phyloP scores from a whole-genome alignment of 2,329 filamentous ascomycete species.

The Beauveria medogensis region DNA sequence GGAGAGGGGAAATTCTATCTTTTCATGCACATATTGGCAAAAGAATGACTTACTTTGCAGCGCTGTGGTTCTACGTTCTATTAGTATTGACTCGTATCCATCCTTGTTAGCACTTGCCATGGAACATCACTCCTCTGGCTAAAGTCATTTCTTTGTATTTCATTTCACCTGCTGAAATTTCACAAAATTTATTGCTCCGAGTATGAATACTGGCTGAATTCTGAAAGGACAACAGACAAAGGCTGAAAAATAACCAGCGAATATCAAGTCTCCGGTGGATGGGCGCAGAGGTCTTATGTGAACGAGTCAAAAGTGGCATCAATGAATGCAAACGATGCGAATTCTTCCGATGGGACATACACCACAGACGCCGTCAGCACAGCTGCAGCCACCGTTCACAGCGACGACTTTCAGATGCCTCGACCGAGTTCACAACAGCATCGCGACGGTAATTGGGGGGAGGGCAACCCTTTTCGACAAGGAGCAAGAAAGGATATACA shows the following conservation, averaged over 20 bases:
- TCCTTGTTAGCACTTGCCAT: not conserved
- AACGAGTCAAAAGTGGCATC: not conserved
- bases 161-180: not conserved
- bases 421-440: not conserved
- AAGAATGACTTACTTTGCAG: too few relatives aligned
- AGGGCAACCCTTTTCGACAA: not conserved
- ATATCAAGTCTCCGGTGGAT: not conserved
- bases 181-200: not conserved
- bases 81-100: not conserved
- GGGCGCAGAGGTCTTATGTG: not conserved
- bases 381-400: conserved; percentile 6
- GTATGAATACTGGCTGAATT: not conserved
- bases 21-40: too few relatives aligned
- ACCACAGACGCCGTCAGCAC: not conserved
- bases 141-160: not conserved
- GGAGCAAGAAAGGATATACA: not conserved
- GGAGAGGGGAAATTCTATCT: too few relatives aligned
- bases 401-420: conserved; percentile 7
- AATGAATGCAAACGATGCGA: not conserved
- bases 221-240: not conserved
- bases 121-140: not conserved
- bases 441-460: not conserved
- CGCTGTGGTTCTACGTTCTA: too few relatives aligned
- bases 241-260: too few relatives aligned
- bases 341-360: not conserved